Evolutionary conservation across 1,284 basidiomycete genomes (phyloP).

Genomic region (Leccinum solheimii): DNA sequence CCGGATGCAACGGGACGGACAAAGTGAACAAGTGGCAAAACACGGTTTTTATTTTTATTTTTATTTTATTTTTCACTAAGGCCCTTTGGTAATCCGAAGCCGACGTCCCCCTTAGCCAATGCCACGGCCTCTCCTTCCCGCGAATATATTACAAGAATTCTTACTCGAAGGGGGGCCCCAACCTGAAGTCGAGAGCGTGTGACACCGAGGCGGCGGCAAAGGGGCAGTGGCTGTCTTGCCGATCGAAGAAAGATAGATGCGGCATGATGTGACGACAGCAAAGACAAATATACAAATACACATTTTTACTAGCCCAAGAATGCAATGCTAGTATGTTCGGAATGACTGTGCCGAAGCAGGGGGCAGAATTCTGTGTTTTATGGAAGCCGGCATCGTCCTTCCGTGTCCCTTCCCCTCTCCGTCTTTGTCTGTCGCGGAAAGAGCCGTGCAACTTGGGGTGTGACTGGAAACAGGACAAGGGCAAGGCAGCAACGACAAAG

Average conservation of each 20-base stretch:
- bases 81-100: background rate
- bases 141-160: slow-evolving; percentile 16
- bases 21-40: slow-evolving; percentile 8
- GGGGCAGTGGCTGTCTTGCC: slow-evolving; percentile 4
- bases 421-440: slow-evolving; percentile 3
- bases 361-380: slow-evolving; percentile 4
- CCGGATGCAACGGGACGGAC: background rate
- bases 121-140: slow-evolving; percentile 16
- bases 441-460: slow-evolving; percentile 5
- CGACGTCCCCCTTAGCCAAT: background rate
- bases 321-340: slow-evolving; percentile 3
- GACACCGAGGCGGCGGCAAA: background rate
- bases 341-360: slow-evolving; percentile 14
- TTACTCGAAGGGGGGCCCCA: background rate
- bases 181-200: background rate
- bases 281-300: slow-evolving; percentile 10
- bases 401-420: background rate
- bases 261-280: slow-evolving; percentile 13
- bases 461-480: background rate
- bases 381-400: background rate
- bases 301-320: background rate
- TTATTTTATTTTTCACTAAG: background rate
- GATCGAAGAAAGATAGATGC: slow-evolving; percentile 11
- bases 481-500: background rate
- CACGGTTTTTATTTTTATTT: background rate